Evolutionary conservation across 495 filamentous ascomycete genomes (phyloP), one percentile per base, ranked within the genome.

Genomic region (Lichenothelia convexa): DNA sequence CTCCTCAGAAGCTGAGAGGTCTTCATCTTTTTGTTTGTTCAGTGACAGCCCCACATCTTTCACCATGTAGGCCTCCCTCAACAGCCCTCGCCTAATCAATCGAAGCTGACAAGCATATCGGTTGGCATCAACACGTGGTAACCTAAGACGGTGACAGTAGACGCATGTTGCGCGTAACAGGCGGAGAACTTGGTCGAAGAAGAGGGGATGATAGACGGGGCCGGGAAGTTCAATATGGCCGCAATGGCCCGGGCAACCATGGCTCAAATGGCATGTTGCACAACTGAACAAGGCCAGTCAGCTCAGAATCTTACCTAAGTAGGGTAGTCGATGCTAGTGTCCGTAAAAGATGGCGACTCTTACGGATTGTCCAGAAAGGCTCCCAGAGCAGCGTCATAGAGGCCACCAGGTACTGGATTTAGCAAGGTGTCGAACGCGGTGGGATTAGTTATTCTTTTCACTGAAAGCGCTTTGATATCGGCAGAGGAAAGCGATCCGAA

Each of bases 141-240:
- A 62, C 47, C 76, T 81, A 42, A 95, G 66, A 30, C 70, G 71
- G 45, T 81, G 75, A 59, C 91, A 99, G 57, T 87, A 93, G 35
- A 75, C 65, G 56, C 91, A 99, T 60, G 82, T 80, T 27, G 78
- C 75, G 36, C 81, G 73, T 22, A 99, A 64, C 13, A 99, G 60
- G 19, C 81, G 73, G 35, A 86, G 67, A 35, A 80, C 63, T 55
- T 93, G 87, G 52, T 91, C 83, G 64, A 99, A 77, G 56, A 93
- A 93, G 0, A 81, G 76, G 18, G 84, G 78, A 60, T 94, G 87
- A 53, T 94, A 99, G 34, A 93, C 75, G 30, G 78, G 79, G 8
- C 86, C 74, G 3, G 91, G 86, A 18, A 99, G 72, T 45, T 93
- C 83, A 53, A 99, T 91, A 53, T 95, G 89, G 34, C 91, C 91